Base-by-base conservation (phyloP, 2,329 filamentous ascomycete species). In the Ascochyta pisi region DNA sequence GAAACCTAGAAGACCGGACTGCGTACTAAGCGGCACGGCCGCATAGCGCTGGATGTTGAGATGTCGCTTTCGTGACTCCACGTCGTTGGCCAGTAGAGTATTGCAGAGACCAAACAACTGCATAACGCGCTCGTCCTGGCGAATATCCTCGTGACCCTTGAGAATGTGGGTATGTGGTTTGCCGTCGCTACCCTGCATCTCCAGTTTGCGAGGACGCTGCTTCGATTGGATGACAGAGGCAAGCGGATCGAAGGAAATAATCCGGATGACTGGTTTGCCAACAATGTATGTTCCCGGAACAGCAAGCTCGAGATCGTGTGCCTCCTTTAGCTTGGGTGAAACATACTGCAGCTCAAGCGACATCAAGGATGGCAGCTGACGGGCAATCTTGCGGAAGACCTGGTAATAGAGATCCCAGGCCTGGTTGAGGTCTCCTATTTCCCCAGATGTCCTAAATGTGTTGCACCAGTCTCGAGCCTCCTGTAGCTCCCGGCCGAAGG, bases 321-420 rank as follows among this genome's bases (percentile, higher is more conserved):
- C 91, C 55, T 89, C 86, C 64, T 97, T 89, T 41, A 99, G 84
- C 73, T 94, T 95, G 3, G 96, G 96, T 16, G 94, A 99, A 67
- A 96, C 96, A 75, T 99, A 99, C 61, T 96, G 92, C 66, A 99
- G 82, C 77, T 99, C 96, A 38, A 99, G 84, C 50, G 89, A 91
- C 66, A 92, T 96, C 63, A 99, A 85, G 68, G 98, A 95, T 3
- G 92, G 93, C 43, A 99, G 80, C 76, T 99, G 96, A 60, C 94
- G 86, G 43, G 90, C 90, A 72, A 99, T 98, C 73, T 96, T 91
- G 58, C 93, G 88, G 86, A 99, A 99, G 0, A 98, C 95, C 64
- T 96, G 92, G 77, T 99, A 99, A 78, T 99, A 99, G 13, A 99
- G 85, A 77, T 99, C 96, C 95, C 95, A 99, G 6, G 95, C 95